Percentiles rank a stretch among this genome's conserved stretches.
phyloP scores from a whole-genome alignment of 495 filamentous ascomycete genomes.

The Collariella sp. region DNA sequence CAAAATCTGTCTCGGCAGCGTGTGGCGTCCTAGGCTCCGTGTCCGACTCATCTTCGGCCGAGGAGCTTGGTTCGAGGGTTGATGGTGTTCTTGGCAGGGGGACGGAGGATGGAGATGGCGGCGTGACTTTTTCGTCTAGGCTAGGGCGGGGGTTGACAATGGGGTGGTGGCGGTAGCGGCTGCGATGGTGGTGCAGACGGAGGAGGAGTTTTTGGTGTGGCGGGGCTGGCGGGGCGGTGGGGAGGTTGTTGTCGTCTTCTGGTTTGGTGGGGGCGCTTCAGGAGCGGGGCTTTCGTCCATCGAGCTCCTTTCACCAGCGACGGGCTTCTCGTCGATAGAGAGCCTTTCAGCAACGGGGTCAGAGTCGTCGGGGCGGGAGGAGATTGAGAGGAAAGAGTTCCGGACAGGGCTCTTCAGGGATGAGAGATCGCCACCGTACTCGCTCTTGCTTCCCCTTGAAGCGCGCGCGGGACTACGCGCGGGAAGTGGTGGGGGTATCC shows the following conservation, averaged over 20 bases:
- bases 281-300: no score
- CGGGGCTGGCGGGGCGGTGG: constrained; percentile 10
- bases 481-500: constrained; percentile 57
- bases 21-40: constrained; percentile 26
- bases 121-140: not conserved
- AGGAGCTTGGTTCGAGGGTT: constrained; percentile 17
- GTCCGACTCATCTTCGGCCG: constrained; percentile 25
- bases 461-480: constrained; percentile 48
- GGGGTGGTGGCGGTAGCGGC: not conserved
- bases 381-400: constrained; percentile 23
- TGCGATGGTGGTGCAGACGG: constrained; percentile 23
- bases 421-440: constrained; percentile 23
- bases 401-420: constrained; percentile 26
- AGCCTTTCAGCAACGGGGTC: constrained; percentile 6
- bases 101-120: not conserved
- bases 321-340: constrained; percentile 9
- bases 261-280: constrained; percentile 2
- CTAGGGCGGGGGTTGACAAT: not conserved
- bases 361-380: constrained; percentile 8
- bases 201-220: constrained; percentile 27
- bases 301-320: not conserved
- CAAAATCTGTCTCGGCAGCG: constrained; percentile 12
- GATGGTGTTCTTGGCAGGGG: constrained; percentile 16
- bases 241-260: not conserved
- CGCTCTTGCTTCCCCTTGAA: constrained; percentile 34